phyloP scores from a whole-genome alignment of 805 yeast genomes.

The Hanseniaspora singularis region DNA sequence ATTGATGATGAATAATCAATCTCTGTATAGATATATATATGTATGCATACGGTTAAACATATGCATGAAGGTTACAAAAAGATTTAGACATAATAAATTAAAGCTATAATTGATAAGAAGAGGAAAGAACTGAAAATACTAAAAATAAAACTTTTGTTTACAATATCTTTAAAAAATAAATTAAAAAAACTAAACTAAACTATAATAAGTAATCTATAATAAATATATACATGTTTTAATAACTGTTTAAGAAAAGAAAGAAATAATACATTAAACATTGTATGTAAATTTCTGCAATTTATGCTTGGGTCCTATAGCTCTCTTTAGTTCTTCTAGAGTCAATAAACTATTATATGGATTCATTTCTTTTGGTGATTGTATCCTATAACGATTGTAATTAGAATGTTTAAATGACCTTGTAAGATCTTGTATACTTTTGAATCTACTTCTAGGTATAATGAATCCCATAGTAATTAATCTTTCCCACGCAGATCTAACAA shows the following conservation, averaged over 20 bases:
- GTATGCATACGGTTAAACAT: no score
- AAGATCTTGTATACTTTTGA: slow-evolving; percentile 34
- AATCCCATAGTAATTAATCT: slow-evolving; percentile 45
- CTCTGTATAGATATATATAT: not conserved
- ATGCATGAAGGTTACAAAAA: no score
- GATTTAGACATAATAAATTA: no score
- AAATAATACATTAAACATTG: not conserved
- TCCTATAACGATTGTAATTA: slow-evolving; percentile 31
- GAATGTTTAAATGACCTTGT: slow-evolving; percentile 32
- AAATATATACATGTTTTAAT: not conserved
- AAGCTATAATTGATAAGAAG: no score
- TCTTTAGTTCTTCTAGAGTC: slow-evolving; percentile 39
- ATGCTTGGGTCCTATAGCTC: slow-evolving; percentile 25
- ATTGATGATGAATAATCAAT: slow-evolving; percentile 3
- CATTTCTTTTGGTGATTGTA: slow-evolving; percentile 31
- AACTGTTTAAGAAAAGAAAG: not conserved
- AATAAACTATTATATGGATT: slow-evolving; percentile 42
- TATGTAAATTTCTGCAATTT: slow-evolving; percentile 26
- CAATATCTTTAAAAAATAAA: no score
- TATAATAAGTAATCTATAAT: no score
- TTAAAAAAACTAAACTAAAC: no score
- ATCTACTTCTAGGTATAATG: slow-evolving; percentile 36
- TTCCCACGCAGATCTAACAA: slow-evolving; percentile 67
- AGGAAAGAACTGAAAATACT: no score
- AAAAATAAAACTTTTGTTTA: no score